These are phyloP conservation scores for Mycosphaerelloides madeirae DNA, from an alignment of 2,329 filamentous ascomycete species.

Conservation along the genomic window DNA sequence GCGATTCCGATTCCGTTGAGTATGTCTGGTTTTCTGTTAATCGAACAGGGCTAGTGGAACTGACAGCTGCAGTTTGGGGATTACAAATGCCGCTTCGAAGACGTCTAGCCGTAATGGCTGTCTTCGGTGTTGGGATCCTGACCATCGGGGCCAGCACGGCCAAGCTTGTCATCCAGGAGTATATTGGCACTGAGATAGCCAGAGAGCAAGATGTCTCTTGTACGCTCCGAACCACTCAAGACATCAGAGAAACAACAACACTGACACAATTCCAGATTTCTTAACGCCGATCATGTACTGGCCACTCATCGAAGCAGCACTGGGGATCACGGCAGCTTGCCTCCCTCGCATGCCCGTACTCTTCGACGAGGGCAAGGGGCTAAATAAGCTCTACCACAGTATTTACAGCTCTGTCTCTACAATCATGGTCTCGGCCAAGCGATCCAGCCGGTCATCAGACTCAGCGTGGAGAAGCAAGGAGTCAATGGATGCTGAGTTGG, in stretches of 20 bases:
- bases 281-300: background rate
- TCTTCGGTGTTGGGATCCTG: background rate
- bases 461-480: background rate
- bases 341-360: background rate
- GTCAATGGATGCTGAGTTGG: background rate
- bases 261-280: background rate
- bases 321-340: background rate
- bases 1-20: slow-evolving; percentile 1
- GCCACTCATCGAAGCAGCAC: background rate
- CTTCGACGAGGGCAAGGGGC: background rate
- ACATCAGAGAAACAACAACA: too few relatives aligned
- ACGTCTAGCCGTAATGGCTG: background rate
- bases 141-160: background rate
- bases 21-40: too few relatives aligned
- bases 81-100: background rate
- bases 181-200: background rate
- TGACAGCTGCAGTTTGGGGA: background rate
- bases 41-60: too few relatives aligned
- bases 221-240: too few relatives aligned
- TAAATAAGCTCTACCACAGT: background rate
- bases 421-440: background rate
- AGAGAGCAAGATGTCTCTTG: background rate
- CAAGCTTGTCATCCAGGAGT: background rate
- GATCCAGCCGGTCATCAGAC: background rate
- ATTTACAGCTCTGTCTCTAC: background rate